Conservation (phyloP, 2,329 filamentous ascomycete species). For the Beauveria scarabaeidicola region DNA sequence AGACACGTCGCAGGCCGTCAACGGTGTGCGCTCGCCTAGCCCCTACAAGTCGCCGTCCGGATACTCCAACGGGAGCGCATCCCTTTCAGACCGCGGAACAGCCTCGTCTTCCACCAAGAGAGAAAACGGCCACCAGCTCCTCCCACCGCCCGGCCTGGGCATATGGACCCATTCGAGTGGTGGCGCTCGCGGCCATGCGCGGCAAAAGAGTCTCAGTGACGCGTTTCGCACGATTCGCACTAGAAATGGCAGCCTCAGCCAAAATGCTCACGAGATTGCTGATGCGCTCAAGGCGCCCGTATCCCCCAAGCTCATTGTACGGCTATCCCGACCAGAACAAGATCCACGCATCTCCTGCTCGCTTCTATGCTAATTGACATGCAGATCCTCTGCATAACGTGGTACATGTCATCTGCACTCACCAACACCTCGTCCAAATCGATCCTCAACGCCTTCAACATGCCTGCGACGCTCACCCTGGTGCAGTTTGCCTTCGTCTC, state of each 20-base stretch:
- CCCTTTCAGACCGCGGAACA: constrained; percentile 21
- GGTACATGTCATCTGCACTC: constrained; percentile 92
- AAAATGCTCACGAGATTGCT: constrained; percentile 88
- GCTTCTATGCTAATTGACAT: constrained; percentile 9
- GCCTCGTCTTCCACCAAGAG: constrained; percentile 20
- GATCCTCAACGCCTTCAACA: constrained; percentile 84
- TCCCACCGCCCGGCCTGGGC: constrained; percentile 17
- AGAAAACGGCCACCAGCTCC: constrained; percentile 14
- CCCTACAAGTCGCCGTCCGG: constrained; percentile 20
- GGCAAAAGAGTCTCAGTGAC: constrained; percentile 83
- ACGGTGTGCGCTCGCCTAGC: constrained; percentile 20
- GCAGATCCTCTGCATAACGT: constrained; percentile 75
- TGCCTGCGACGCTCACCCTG: constrained; percentile 83
- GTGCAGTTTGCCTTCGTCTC: constrained; percentile 92
- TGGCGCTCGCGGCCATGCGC: constrained; percentile 46
- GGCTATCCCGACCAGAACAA: constrained; percentile 11
- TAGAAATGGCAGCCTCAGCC: constrained; percentile 76
- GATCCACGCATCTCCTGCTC: not conserved
- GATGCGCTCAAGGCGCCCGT: constrained; percentile 85
- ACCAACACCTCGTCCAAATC: constrained; percentile 98
- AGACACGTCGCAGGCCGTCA: constrained; percentile 29
- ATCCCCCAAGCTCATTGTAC: constrained; percentile 79
- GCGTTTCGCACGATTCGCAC: constrained; percentile 77
- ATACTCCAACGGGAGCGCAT: constrained; percentile 21
- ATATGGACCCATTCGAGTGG: constrained; percentile 3